Conservation (phyloP, 371 early-diverging fungal genomes). For the Pancytospora philotis region DNA sequence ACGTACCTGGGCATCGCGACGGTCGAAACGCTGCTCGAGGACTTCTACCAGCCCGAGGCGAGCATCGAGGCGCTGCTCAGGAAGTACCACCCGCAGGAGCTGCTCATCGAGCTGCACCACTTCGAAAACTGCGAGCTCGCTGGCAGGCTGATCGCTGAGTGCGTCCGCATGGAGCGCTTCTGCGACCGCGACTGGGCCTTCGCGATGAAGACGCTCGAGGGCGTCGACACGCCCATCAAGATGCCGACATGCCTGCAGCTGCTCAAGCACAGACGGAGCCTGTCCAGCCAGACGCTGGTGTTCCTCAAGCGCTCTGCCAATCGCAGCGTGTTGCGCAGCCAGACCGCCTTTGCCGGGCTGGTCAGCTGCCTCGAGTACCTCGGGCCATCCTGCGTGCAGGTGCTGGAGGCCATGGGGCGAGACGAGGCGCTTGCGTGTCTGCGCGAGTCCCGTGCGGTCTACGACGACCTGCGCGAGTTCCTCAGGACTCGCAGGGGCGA, state of each 20-base stretch:
- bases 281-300: neutral
- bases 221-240: neutral
- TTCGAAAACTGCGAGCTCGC: neutral
- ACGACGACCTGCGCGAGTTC: too few relatives aligned
- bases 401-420: too few relatives aligned
- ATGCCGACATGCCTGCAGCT: neutral
- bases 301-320: neutral
- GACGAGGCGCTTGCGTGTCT: too few relatives aligned
- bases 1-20: constrained; percentile 1
- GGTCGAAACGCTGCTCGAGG: neutral
- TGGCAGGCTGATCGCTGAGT: constrained; percentile 1
- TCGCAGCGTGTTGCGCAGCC: neutral
- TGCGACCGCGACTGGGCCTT: constrained; percentile 12
- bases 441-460: too few relatives aligned
- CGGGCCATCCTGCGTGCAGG: neutral
- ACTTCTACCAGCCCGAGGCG: neutral
- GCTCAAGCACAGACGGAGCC: neutral
- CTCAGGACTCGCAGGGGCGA: too few relatives aligned
- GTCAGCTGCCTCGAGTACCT: neutral
- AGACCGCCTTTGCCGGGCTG: neutral
- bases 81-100: constrained; percentile 12
- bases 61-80: constrained; percentile 13
- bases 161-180: constrained; percentile 2
- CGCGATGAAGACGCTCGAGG: constrained; percentile 25
- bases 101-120: constrained; percentile 24